Conservation (phyloP, 2,329 filamentous ascomycete genomes). For the Ophiosphaerella korrae region DNA sequence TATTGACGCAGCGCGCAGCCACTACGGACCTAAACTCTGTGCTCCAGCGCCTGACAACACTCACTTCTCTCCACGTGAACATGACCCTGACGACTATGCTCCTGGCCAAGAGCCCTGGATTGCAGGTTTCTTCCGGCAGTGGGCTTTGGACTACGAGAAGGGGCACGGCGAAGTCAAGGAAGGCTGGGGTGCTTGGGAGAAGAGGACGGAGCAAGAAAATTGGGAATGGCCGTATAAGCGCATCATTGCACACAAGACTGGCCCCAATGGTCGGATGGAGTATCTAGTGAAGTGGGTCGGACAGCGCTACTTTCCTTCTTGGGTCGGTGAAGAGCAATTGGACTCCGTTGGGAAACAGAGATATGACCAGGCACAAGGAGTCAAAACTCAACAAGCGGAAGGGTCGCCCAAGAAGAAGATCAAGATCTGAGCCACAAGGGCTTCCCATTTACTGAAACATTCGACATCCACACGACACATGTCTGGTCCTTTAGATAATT, state of each 20-base stretch:
- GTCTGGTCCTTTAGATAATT: too few species aligned
- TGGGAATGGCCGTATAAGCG: slow-evolving; percentile 25
- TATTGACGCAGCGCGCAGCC: not conserved
- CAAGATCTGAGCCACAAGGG: not conserved
- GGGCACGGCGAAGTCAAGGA: slow-evolving; percentile 19
- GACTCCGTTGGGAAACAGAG: not conserved
- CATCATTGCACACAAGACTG: slow-evolving; percentile 13
- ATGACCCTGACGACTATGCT: slow-evolving; percentile 19
- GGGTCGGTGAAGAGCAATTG: slow-evolving; percentile 11
- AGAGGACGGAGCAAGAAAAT: slow-evolving; percentile 8
- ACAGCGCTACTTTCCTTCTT: slow-evolving; percentile 12
- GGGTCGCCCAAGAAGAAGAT: not conserved
- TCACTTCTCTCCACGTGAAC: slow-evolving; percentile 10
- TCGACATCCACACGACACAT: too few species aligned
- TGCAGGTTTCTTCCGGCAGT: slow-evolving; percentile 17
- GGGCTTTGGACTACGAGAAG: slow-evolving; percentile 20
- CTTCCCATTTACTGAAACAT: too few species aligned
- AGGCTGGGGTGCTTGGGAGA: slow-evolving; percentile 15
- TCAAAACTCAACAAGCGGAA: not conserved
- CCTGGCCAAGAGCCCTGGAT: slow-evolving; percentile 22
- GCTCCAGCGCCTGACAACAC: slow-evolving; percentile 6
- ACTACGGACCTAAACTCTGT: slow-evolving; percentile 8
- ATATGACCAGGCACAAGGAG: slow-evolving; percentile 8
- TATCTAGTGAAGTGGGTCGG: slow-evolving; percentile 24
- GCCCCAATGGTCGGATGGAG: slow-evolving; percentile 2